These are phyloP conservation scores for Thermothielavioides terrestris DNA, from an alignment of 495 filamentous ascomycete genomes.

Conservation along the genomic window DNA sequence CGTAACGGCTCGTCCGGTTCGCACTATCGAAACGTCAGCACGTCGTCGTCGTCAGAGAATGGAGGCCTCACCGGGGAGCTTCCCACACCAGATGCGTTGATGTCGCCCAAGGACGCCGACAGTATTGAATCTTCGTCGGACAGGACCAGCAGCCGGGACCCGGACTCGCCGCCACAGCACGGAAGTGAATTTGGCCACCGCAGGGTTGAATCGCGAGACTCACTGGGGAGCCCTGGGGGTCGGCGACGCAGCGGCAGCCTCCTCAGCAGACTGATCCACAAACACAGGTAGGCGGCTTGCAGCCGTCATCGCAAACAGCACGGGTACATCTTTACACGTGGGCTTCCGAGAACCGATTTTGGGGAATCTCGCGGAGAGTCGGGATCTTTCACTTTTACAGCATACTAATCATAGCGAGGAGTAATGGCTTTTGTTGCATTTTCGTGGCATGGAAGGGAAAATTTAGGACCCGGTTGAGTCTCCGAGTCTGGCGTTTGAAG, in stretches of 20 bases:
- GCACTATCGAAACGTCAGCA: neutral
- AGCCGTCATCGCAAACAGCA: too few species aligned
- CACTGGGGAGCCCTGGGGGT: neutral
- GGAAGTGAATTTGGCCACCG: neutral
- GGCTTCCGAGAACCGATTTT: neutral
- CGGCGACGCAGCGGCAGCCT: slow-evolving; percentile 9
- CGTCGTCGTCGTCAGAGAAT: neutral
- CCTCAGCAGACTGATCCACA: slow-evolving; percentile 12
- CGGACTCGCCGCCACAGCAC: slow-evolving; percentile 5
- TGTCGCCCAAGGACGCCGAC: slow-evolving; percentile 15
- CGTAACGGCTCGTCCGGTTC: slow-evolving; percentile 1
- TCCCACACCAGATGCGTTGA: neutral
- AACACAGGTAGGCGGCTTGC: slow-evolving; percentile 12
- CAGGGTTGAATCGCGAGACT: slow-evolving; percentile 3
- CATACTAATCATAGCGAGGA: neutral
- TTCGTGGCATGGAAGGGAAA: neutral
- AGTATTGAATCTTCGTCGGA: slow-evolving; percentile 8
- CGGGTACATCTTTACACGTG: too few species aligned
- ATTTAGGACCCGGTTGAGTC: neutral
- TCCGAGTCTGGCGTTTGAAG: neutral
- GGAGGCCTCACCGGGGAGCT: slow-evolving; percentile 6
- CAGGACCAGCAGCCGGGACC: slow-evolving; percentile 11
- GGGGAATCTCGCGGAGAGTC: too few species aligned
- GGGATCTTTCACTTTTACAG: too few species aligned
- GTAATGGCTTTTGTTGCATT: neutral